These are phyloP conservation scores for Arachnomyces sp. DNA, from an alignment of 2,329 filamentous ascomycete genomes.

Conservation along the genomic window DNA sequence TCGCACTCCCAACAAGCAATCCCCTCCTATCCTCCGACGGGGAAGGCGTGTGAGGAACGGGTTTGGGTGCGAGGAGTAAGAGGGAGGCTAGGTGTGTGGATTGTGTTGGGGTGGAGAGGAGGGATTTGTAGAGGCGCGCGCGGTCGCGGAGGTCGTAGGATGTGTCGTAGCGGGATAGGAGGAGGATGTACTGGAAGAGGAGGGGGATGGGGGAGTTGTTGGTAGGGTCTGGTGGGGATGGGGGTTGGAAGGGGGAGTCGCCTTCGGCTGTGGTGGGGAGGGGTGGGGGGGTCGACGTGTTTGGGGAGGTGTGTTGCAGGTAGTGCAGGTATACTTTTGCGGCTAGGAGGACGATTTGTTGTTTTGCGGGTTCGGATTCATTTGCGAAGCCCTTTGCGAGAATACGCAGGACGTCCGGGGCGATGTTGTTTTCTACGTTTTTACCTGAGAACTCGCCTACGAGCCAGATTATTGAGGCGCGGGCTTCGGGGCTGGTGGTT, in stretches of 20 bases:
- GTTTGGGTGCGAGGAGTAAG: constrained; percentile 87
- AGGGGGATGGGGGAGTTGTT: constrained; percentile 57
- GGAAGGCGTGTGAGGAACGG: constrained; percentile 80
- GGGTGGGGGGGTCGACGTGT: constrained; percentile 3
- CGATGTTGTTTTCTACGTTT: constrained; percentile 77
- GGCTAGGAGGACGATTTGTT: constrained; percentile 83
- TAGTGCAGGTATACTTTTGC: constrained; percentile 96
- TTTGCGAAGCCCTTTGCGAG: constrained; percentile 74
- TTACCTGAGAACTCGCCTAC: constrained; percentile 86
- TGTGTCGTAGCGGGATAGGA: constrained; percentile 83
- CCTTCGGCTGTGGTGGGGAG: constrained; percentile 14
- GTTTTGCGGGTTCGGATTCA: constrained; percentile 77
- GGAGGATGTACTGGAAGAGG: constrained; percentile 76
- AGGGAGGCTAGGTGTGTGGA: constrained; percentile 77
- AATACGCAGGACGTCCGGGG: constrained; percentile 83
- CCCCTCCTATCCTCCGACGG: constrained; percentile 76
- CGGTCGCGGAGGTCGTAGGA: constrained; percentile 94
- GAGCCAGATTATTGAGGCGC: constrained; percentile 94
- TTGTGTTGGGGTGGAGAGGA: constrained; percentile 61
- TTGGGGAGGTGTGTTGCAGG: constrained; percentile 47
- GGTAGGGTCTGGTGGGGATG: constrained; percentile 17
- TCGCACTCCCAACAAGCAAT: constrained; percentile 73
- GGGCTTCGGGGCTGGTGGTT: constrained; percentile 75
- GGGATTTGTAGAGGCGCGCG: constrained; percentile 74
- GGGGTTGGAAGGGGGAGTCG: constrained; percentile 8